Conservation (phyloP, 768 basidiomycete genomes). For the Boletus tomentosulus region DNA sequence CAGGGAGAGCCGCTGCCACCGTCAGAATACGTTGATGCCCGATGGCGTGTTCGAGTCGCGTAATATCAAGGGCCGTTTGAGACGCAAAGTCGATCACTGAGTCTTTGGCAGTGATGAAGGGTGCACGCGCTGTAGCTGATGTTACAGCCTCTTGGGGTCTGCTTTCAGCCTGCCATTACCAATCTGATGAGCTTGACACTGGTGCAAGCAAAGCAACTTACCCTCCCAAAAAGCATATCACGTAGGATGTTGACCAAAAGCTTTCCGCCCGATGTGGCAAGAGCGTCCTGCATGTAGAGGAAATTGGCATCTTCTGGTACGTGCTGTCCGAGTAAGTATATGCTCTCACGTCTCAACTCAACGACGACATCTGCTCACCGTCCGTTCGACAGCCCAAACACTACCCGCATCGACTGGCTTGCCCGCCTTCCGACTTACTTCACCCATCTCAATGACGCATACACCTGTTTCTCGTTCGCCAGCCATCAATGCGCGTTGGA, state of each 20-base stretch:
- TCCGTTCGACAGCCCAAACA: conserved; percentile 50
- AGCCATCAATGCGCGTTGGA: conserved; percentile 76
- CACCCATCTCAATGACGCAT: conserved; percentile 73
- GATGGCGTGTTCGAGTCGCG: conserved; percentile 24
- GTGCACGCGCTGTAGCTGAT: conserved; percentile 45
- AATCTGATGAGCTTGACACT: background rate
- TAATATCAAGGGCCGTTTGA: conserved; percentile 18
- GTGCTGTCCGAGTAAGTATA: conserved; percentile 34
- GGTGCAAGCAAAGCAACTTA: conserved; percentile 23
- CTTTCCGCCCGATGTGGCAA: conserved; percentile 63
- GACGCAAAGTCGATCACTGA: conserved; percentile 15
- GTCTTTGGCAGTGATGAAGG: conserved; percentile 25
- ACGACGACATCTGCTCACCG: conserved; percentile 43
- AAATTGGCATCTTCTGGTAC: conserved; percentile 54
- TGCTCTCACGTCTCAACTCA: background rate
- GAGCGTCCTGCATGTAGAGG: conserved; percentile 45
- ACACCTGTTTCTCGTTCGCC: conserved; percentile 72
- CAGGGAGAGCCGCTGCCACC: conserved; percentile 20
- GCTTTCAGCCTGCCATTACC: conserved; percentile 41
- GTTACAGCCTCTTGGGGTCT: conserved; percentile 40
- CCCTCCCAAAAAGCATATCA: conserved; percentile 54
- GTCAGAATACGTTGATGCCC: conserved; percentile 28
- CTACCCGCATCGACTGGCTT: conserved; percentile 66
- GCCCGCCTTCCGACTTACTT: conserved; percentile 49
- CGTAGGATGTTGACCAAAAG: conserved; percentile 70